A percentile compares a stretch with the other conserved stretches of the same genome.
Evolutionary conservation across 2,329 filamentous ascomycete species (phyloP).

Genomic region (Botrytis fragariae): DNA sequence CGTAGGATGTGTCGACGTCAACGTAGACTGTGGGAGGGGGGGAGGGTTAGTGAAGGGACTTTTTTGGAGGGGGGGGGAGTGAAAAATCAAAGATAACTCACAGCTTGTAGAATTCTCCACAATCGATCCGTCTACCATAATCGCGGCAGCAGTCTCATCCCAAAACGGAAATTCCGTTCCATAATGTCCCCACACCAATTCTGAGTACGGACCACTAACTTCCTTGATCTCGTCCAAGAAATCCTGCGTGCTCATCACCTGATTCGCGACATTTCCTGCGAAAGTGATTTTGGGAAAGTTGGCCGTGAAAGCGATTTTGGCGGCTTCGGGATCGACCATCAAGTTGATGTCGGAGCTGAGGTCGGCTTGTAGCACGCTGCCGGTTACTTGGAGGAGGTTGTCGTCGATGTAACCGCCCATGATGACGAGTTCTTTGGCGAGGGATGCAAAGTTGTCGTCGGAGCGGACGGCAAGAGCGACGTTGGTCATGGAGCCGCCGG

Average conservation of each 20-base stretch:
- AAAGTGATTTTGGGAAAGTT: conserved; percentile 47
- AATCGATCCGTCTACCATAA: conserved; percentile 42
- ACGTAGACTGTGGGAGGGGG: conserved; percentile 38
- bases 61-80: no score
- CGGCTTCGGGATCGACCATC: conserved; percentile 50
- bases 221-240: conserved; percentile 42
- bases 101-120: conserved; percentile 41
- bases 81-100: conserved; percentile 23
- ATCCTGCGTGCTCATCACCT: conserved; percentile 43
- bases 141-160: conserved; percentile 47
- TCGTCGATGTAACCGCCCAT: conserved; percentile 52
- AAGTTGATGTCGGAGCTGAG: conserved; percentile 46
- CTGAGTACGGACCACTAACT: conserved; percentile 42
- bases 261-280: conserved; percentile 48
- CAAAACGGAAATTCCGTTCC: conserved; percentile 45
- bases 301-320: conserved; percentile 49
- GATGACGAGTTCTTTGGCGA: conserved; percentile 47
- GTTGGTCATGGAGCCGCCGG: conserved; percentile 49
- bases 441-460: conserved; percentile 46
- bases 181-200: conserved; percentile 42
- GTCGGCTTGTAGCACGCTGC: conserved; percentile 34
- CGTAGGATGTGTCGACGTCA: conserved; percentile 45
- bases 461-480: conserved; percentile 47
- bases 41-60: not conserved
- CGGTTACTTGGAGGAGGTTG: conserved; percentile 39